A percentile compares a stretch with the other conserved stretches of the same genome.
These are phyloP conservation scores for Hypericum androsaemum DNA, from an alignment of 345 rosid genomes.

Conservation along the genomic window DNA sequence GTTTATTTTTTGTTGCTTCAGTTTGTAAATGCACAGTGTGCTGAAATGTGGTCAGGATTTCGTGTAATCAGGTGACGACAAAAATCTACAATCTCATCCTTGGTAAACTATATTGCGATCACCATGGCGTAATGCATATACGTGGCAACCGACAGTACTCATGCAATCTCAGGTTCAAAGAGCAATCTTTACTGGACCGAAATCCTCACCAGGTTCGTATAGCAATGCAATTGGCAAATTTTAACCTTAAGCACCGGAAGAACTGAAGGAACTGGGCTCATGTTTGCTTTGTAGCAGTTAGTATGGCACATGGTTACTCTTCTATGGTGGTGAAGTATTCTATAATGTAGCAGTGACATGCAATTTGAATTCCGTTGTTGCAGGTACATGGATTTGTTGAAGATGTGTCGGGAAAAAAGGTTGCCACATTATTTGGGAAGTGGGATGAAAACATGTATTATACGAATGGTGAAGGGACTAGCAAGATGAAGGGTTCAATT, in stretches of 20 bases:
- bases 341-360: too few species aligned
- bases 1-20: neutral
- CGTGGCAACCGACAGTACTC: slow-evolving; percentile 70
- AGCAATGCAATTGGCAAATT: neutral
- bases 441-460: slow-evolving; percentile 90
- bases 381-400: slow-evolving; percentile 91
- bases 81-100: slow-evolving; percentile 82
- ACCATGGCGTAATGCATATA: slow-evolving; percentile 88
- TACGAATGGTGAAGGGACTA: slow-evolving; percentile 38
- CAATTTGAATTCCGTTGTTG: too few species aligned
- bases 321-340: neutral
- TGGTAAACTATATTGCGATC: slow-evolving; percentile 84
- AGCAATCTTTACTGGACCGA: slow-evolving; percentile 82
- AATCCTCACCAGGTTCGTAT: slow-evolving; percentile 77
- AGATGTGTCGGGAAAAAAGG: slow-evolving; percentile 52
- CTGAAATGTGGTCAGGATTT: too few species aligned
- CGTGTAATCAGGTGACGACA: slow-evolving; percentile 66
- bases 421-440: slow-evolving; percentile 73
- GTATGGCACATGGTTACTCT: neutral
- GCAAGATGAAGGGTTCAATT: slow-evolving; percentile 47
- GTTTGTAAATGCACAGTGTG: neutral
- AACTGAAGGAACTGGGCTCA: neutral
- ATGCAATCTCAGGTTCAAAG: slow-evolving; percentile 89
- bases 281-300: neutral
- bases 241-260: neutral